Evolutionary conservation across 2,329 filamentous ascomycete genomes (phyloP).

Genomic region (Drechslera avenae): DNA sequence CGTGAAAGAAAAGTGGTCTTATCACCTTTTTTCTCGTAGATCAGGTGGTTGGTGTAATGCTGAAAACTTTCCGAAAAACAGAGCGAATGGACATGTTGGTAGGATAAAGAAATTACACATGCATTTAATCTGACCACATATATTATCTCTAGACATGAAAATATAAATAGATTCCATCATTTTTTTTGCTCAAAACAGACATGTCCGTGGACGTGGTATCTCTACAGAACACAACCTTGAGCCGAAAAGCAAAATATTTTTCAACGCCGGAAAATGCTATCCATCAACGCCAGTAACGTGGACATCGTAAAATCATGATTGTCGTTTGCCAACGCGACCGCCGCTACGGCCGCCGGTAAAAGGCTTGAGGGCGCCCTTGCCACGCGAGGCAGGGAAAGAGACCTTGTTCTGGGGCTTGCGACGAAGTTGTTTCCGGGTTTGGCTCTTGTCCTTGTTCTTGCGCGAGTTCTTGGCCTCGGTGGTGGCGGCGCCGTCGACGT

Average conservation of each 20-base stretch:
- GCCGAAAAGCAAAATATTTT: conserved; percentile 20
- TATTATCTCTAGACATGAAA: too few species aligned
- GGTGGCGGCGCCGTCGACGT: conserved; percentile 42
- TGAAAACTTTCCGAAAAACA: too few species aligned
- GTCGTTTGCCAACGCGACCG: conserved; percentile 35
- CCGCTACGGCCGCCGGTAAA: conserved; percentile 26
- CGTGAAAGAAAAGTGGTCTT: too few species aligned
- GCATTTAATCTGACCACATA: too few species aligned
- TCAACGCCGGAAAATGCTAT: conserved; percentile 36
- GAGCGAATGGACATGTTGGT: too few species aligned
- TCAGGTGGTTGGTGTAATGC: too few species aligned
- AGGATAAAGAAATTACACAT: too few species aligned
- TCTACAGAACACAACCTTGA: conserved; percentile 19
- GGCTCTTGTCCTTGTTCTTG: conserved; percentile 43
- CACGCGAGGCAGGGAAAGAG: conserved; percentile 42
- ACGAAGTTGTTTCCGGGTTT: conserved; percentile 44
- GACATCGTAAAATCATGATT: conserved; percentile 24
- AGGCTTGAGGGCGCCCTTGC: conserved; percentile 45
- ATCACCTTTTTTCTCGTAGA: too few species aligned
- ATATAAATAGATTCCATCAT: too few species aligned
- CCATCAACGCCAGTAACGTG: conserved; percentile 22
- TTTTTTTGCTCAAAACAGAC: too few species aligned
- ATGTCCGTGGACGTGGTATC: conserved; percentile 33
- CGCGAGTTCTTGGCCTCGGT: conserved; percentile 26
- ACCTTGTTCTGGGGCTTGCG: conserved; percentile 49